Percentiles rank a stretch among this genome's conserved stretches.
Evolutionary conservation across 768 basidiomycete species (phyloP).

Genomic region (Heimioporus sp.): DNA sequence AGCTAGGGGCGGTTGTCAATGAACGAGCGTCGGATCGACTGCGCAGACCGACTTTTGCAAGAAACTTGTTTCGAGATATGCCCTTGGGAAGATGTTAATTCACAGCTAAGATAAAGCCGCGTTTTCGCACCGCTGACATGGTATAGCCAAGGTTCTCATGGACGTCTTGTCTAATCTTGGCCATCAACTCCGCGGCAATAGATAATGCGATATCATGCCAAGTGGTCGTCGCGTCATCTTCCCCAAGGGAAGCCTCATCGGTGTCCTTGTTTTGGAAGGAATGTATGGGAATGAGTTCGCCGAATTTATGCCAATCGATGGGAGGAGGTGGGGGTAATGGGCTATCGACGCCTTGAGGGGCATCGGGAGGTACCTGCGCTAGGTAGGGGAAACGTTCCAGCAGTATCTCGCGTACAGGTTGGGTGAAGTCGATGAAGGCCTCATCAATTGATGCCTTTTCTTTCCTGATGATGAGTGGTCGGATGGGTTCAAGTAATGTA

Average conservation of each 20-base stretch:
- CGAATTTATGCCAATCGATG: slow-evolving; percentile 57
- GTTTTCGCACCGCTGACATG: slow-evolving; percentile 76
- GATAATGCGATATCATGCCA: slow-evolving; percentile 95
- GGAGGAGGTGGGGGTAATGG: slow-evolving; percentile 72
- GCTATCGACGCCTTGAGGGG: slow-evolving; percentile 70
- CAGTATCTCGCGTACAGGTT: slow-evolving; percentile 71
- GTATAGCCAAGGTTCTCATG: slow-evolving; percentile 79
- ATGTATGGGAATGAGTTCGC: slow-evolving; percentile 61
- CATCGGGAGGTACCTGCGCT: slow-evolving; percentile 61
- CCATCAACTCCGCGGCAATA: slow-evolving; percentile 85
- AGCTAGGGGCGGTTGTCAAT: slow-evolving; percentile 46
- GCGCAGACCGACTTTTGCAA: slow-evolving; percentile 71
- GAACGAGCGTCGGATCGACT: not conserved
- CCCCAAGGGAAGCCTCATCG: slow-evolving; percentile 10
- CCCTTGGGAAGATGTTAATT: slow-evolving; percentile 47
- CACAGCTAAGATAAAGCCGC: not conserved
- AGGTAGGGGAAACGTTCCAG: slow-evolving; percentile 78
- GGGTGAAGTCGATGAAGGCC: slow-evolving; percentile 90
- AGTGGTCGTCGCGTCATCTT: slow-evolving; percentile 42
- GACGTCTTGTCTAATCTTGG: slow-evolving; percentile 67
- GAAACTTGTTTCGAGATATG: slow-evolving; percentile 88
- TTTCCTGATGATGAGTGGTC: slow-evolving; percentile 28
- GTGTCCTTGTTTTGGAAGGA: slow-evolving; percentile 27
- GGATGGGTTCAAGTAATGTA: not conserved
- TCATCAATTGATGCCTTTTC: slow-evolving; percentile 99